phyloP scores from a whole-genome alignment of 2,329 filamentous ascomycete species.

The Colletotrichum karsti region DNA sequence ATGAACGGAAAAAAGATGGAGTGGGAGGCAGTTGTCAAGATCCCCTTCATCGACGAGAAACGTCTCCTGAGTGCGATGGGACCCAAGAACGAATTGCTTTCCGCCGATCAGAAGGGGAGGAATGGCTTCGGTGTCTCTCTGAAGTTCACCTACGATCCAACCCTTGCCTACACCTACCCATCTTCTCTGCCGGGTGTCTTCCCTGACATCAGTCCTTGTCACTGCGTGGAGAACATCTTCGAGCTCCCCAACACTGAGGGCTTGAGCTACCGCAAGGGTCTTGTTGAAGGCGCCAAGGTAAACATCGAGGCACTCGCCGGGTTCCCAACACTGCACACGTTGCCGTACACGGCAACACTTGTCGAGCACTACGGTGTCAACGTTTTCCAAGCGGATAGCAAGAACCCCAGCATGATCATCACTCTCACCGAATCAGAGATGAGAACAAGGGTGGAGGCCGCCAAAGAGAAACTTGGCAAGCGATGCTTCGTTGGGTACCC shows the following conservation, averaged over 20 bases:
- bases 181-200: slow-evolving; percentile 91
- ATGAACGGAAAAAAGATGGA: slow-evolving; percentile 99
- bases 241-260: slow-evolving; percentile 94
- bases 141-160: slow-evolving; percentile 87
- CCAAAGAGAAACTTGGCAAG: slow-evolving; percentile 83
- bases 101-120: slow-evolving; percentile 78
- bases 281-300: slow-evolving; percentile 85
- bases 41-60: slow-evolving; percentile 96
- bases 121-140: slow-evolving; percentile 93
- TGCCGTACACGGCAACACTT: slow-evolving; percentile 83
- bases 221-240: slow-evolving; percentile 95
- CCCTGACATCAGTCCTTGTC: slow-evolving; percentile 86
- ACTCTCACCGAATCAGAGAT: slow-evolving; percentile 80
- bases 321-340: slow-evolving; percentile 88
- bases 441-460: slow-evolving; percentile 74
- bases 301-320: slow-evolving; percentile 87
- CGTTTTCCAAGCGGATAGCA: slow-evolving; percentile 94
- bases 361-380: slow-evolving; percentile 82
- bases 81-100: slow-evolving; percentile 81
- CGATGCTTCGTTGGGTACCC: slow-evolving; percentile 93
- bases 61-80: slow-evolving; percentile 87
- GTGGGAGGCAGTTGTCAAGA: slow-evolving; percentile 99
- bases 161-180: slow-evolving; percentile 83
- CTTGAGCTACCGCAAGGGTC: slow-evolving; percentile 82
- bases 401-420: slow-evolving; percentile 95